Evolutionary conservation across 2,329 filamentous ascomycete species (phyloP).

Genomic region (Diaporthe vexans): DNA sequence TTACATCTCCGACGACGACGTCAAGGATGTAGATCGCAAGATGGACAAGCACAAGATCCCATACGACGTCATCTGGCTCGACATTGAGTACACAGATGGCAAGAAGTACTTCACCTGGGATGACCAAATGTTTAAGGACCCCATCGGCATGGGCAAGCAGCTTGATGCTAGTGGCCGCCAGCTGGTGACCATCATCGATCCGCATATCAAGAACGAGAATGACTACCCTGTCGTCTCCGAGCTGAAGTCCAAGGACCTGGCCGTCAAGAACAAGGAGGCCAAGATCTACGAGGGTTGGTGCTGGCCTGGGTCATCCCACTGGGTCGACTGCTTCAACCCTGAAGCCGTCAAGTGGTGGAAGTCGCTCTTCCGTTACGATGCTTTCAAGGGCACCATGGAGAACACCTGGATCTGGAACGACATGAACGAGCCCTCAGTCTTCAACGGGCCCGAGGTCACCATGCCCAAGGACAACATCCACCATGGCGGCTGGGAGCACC

Average conservation of each 20-base stretch:
- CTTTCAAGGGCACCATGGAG: slow-evolving; percentile 85
- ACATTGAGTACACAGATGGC: slow-evolving; percentile 96
- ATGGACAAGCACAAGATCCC: slow-evolving; percentile 97
- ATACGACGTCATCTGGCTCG: slow-evolving; percentile 99
- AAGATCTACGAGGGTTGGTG: slow-evolving; percentile 97
- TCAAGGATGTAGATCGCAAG: slow-evolving; percentile 95
- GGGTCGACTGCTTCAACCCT: slow-evolving; percentile 97
- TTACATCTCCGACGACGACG: slow-evolving; percentile 96
- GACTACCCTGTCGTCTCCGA: slow-evolving; percentile 84
- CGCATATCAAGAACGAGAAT: slow-evolving; percentile 94
- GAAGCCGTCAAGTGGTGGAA: slow-evolving; percentile 93
- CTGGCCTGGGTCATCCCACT: slow-evolving; percentile 97
- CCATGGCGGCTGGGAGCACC: slow-evolving; percentile 92
- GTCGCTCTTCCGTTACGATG: slow-evolving; percentile 86
- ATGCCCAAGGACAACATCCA: slow-evolving; percentile 99
- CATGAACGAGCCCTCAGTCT: slow-evolving; percentile 99
- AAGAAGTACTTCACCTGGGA: slow-evolving; percentile 99
- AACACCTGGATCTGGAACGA: slow-evolving; percentile 99
- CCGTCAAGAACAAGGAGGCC: slow-evolving; percentile 90
- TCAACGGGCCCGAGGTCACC: slow-evolving; percentile 97
- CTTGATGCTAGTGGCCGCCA: slow-evolving; percentile 89
- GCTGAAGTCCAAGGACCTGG: slow-evolving; percentile 85
- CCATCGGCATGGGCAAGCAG: slow-evolving; percentile 88
- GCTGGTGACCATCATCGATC: slow-evolving; percentile 94
- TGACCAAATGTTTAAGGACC: slow-evolving; percentile 86